A percentile compares a stretch with the other conserved stretches of the same genome.
phyloP scores from a whole-genome alignment of 441 rosid species.

The Lepidium campestre region DNA sequence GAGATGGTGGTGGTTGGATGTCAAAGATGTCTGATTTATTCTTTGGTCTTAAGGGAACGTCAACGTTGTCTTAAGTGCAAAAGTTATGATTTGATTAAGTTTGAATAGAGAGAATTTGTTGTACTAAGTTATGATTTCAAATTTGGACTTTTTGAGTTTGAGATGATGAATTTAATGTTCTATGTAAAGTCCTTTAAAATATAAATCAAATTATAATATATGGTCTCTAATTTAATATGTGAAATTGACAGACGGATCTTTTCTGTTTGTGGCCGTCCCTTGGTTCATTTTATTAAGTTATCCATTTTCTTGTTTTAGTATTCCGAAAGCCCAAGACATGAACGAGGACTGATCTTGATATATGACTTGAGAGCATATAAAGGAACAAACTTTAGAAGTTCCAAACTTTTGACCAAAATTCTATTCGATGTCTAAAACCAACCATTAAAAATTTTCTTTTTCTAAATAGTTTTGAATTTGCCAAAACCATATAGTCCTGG shows the following conservation, averaged over 20 bases:
- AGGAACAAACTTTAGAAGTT: no score
- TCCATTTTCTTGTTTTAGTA: not conserved
- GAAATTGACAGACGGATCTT: not conserved
- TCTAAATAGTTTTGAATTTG: no score
- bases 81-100: not conserved
- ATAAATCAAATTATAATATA: not conserved
- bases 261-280: conserved; percentile 1
- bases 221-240: not conserved
- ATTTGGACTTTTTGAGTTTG: not conserved
- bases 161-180: not conserved
- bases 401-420: no score
- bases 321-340: not conserved
- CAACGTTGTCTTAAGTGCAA: conserved; percentile 8
- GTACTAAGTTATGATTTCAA: not conserved
- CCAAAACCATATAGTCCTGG: no score
- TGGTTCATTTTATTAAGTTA: not conserved
- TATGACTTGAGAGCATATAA: no score
- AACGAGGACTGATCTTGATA: not conserved
- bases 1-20: conserved; percentile 17
- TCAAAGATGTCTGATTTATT: conserved; percentile 12
- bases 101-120: not conserved
- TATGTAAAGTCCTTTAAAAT: not conserved
- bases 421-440: no score
- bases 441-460: no score
- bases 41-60: not conserved